Conservation (phyloP, 352 stramenopile species). For the Globisporangium lucens region DNA sequence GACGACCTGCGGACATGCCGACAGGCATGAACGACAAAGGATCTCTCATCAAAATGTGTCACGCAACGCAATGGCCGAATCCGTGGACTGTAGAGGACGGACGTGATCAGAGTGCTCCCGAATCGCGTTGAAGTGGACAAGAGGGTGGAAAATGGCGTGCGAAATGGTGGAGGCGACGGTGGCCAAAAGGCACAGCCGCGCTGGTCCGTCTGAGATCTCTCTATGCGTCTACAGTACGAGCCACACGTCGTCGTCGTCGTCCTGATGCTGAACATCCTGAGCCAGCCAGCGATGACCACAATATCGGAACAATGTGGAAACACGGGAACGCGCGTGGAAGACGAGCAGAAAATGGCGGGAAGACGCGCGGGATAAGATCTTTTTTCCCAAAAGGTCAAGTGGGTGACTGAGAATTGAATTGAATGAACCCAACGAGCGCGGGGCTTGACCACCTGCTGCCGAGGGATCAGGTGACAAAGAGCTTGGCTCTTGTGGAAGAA, state of each 20-base stretch:
- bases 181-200: not conserved
- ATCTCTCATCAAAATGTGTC: not conserved
- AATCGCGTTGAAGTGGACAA: not conserved
- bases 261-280: not conserved
- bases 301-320: no score
- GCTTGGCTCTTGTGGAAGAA: not conserved
- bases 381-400: not conserved
- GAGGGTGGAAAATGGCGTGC: not conserved
- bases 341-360: not conserved
- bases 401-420: not conserved
- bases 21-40: not conserved
- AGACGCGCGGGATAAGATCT: slow-evolving; percentile 4
- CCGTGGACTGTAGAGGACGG: not conserved
- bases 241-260: not conserved
- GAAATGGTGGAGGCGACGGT: not conserved
- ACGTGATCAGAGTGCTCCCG: not conserved
- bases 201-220: not conserved
- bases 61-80: not conserved
- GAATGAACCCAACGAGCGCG: not conserved
- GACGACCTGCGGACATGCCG: not conserved
- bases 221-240: not conserved
- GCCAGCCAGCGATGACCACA: no score
- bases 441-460: not conserved
- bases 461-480: not conserved
- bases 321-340: not conserved